A percentile compares a stretch with the other conserved stretches of the same genome.
Evolutionary conservation across 306 rosid genomes (phyloP).

Genomic region (Cicer chorassanicum): DNA sequence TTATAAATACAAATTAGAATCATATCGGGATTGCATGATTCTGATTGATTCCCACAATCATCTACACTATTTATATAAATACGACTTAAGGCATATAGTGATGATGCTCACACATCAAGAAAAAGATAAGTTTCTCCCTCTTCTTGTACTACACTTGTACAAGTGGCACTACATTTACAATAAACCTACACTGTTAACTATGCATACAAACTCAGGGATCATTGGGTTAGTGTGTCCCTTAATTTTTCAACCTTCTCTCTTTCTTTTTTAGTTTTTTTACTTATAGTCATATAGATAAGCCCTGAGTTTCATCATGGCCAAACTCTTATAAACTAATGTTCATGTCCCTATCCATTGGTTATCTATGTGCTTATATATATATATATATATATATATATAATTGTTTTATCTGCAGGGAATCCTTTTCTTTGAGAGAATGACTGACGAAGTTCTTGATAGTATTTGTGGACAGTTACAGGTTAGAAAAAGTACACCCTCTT

Average conservation of each 20-base stretch:
- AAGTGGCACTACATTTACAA: background rate
- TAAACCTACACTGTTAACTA: background rate
- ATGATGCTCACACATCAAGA: too few relatives aligned
- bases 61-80: background rate
- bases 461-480: conserved; percentile 72
- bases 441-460: conserved; percentile 70
- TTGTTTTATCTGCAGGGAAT: conserved; percentile 65
- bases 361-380: conserved; percentile 7
- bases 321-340: conserved; percentile 25
- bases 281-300: background rate
- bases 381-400: background rate
- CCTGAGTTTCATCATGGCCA: background rate
- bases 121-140: too few relatives aligned
- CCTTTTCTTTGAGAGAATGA: conserved; percentile 94
- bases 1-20: background rate
- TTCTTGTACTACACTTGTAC: too few relatives aligned
- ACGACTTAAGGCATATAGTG: background rate
- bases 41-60: background rate
- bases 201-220: background rate
- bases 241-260: background rate
- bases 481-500: conserved; percentile 33
- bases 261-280: background rate
- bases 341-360: conserved; percentile 21
- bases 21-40: background rate
- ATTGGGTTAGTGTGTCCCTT: background rate